Evolutionary conservation across 768 basidiomycete species (phyloP).

Genomic region (Lactarius indigo): DNA sequence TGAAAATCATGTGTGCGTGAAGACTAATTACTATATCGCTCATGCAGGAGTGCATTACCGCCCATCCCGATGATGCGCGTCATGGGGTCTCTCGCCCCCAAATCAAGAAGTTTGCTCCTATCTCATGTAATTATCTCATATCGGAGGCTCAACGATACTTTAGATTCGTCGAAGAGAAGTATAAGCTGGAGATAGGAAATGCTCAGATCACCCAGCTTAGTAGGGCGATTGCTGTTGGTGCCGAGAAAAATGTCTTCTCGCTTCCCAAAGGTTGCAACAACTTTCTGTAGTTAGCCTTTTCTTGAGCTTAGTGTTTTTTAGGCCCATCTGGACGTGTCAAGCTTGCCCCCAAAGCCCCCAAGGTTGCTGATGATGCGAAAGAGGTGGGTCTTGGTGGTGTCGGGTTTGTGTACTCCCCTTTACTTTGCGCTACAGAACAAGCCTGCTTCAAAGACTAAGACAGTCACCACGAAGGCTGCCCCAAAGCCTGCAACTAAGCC

Average conservation of each 20-base stretch:
- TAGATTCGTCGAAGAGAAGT: conserved; percentile 81
- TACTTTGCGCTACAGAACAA: conserved; percentile 34
- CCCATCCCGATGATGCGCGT: conserved; percentile 71
- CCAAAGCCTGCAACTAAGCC: conserved; percentile 31
- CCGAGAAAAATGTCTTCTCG: conserved; percentile 76
- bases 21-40: conserved; percentile 22
- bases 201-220: conserved; percentile 77
- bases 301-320: conserved; percentile 26
- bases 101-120: conserved; percentile 80
- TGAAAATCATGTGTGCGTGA: conserved; percentile 8
- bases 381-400: conserved; percentile 43
- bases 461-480: conserved; percentile 31
- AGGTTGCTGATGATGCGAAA: conserved; percentile 51
- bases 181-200: conserved; percentile 75
- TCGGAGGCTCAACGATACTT: conserved; percentile 8
- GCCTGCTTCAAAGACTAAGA: conserved; percentile 37
- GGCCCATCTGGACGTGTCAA: conserved; percentile 56
- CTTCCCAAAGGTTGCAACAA: conserved; percentile 74
- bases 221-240: conserved; percentile 76
- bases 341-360: conserved; percentile 57
- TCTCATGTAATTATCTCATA: conserved; percentile 11
- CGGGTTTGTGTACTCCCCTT: conserved; percentile 20
- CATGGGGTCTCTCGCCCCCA: conserved; percentile 82
- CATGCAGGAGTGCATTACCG: conserved; percentile 76
- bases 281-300: neutral